phyloP scores from a whole-genome alignment of 129 eudicot genomes.

The Kitagawia praeruptora region DNA sequence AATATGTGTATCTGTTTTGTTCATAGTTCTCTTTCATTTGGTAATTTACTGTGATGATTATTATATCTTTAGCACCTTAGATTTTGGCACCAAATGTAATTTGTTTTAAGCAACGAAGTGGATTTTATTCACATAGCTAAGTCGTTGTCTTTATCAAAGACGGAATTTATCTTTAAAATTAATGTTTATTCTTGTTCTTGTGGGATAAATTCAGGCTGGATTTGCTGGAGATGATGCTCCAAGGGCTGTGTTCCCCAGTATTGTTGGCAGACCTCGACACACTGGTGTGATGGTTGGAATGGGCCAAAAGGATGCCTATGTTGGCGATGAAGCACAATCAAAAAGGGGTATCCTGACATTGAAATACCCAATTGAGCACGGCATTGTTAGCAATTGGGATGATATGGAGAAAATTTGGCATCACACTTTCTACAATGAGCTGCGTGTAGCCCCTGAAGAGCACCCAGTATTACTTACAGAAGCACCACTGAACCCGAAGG shows the following conservation, averaged over 20 bases:
- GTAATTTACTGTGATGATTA: neutral
- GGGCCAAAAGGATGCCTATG: constrained; percentile 56
- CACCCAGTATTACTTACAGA: constrained; percentile 57
- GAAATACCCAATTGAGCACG: constrained; percentile 56
- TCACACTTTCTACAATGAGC: constrained; percentile 53
- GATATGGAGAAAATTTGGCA: constrained; percentile 69
- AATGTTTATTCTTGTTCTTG: neutral
- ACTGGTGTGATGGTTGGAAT: constrained; percentile 59
- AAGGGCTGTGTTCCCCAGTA: constrained; percentile 56
- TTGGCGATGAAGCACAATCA: constrained; percentile 55
- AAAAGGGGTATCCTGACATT: constrained; percentile 43
- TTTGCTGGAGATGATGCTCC: constrained; percentile 66
- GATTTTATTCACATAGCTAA: neutral
- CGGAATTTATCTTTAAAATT: neutral
- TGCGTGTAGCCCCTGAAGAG: constrained; percentile 52
- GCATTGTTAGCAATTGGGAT: constrained; percentile 59
- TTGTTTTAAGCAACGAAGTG: neutral
- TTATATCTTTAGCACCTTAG: neutral
- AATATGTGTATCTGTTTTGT: neutral
- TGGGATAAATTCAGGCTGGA: constrained; percentile 31
- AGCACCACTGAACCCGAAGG: constrained; percentile 59
- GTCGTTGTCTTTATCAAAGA: neutral
- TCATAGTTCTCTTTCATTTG: neutral
- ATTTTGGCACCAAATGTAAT: neutral
- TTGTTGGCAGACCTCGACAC: constrained; percentile 52